Evolutionary conservation across 108 stramenopile genomes (phyloP).

Genomic region (Skeletonema costatum): DNA sequence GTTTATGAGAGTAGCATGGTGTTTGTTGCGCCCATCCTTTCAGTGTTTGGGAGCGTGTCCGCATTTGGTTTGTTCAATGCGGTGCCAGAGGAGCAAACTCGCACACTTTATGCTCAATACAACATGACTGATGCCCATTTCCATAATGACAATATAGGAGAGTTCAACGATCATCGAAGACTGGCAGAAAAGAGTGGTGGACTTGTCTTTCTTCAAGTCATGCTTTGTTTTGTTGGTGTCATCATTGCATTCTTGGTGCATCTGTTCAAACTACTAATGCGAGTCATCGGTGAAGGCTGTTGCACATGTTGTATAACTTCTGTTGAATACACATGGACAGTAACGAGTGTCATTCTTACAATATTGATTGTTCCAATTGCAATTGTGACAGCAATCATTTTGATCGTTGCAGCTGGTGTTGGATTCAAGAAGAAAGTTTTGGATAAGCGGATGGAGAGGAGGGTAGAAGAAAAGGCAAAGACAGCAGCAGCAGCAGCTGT

Average conservation of each 20-base stretch:
- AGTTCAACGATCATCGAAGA: constrained; percentile 7
- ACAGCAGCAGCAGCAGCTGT: neutral
- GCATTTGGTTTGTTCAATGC: constrained; percentile 44
- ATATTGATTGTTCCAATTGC: constrained; percentile 39
- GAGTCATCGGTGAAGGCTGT: constrained; percentile 43
- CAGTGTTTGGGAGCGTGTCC: constrained; percentile 33
- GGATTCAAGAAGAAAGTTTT: constrained; percentile 21
- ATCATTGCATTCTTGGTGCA: constrained; percentile 47
- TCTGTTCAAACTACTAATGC: constrained; percentile 56
- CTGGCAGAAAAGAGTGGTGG: neutral
- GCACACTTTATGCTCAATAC: neutral
- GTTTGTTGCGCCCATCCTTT: constrained; percentile 50
- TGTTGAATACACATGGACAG: constrained; percentile 27
- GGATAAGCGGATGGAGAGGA: constrained; percentile 31
- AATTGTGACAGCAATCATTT: constrained; percentile 19
- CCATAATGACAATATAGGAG: neutral
- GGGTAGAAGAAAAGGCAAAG: constrained; percentile 3
- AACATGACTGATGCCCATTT: neutral
- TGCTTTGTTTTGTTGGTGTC: constrained; percentile 42
- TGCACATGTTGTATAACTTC: constrained; percentile 43
- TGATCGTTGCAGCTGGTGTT: constrained; percentile 32
- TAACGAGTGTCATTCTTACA: constrained; percentile 33
- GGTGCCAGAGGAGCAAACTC: neutral
- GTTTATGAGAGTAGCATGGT: constrained; percentile 42
- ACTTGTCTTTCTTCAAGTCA: constrained; percentile 30